Percentiles rank a stretch among this genome's conserved stretches.
phyloP scores from a whole-genome alignment of 768 basidiomycete species.

The Fistulinella prunicolor region DNA sequence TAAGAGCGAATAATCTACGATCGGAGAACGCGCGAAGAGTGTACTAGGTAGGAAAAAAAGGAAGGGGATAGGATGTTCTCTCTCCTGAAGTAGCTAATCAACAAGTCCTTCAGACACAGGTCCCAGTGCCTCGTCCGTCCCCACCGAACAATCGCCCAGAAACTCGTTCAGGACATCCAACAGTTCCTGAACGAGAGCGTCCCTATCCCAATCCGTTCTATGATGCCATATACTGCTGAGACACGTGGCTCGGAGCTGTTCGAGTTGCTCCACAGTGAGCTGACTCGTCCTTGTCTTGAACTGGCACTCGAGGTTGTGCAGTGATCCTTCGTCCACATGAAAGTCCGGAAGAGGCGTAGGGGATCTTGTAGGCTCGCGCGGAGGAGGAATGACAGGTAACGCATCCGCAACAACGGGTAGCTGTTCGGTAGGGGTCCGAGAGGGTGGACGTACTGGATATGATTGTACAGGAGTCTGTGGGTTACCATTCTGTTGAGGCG shows the following conservation, averaged over 20 bases:
- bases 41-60: neutral
- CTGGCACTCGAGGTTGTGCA: constrained; percentile 47
- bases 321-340: constrained; percentile 48
- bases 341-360: constrained; percentile 82
- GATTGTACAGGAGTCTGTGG: constrained; percentile 10
- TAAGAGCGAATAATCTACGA: constrained; percentile 26
- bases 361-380: constrained; percentile 48
- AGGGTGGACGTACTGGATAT: neutral
- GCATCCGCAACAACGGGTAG: constrained; percentile 12
- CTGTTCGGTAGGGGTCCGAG: constrained; percentile 8
- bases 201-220: constrained; percentile 81
- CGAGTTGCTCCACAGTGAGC: constrained; percentile 85
- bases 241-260: constrained; percentile 86
- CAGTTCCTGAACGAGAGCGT: constrained; percentile 58
- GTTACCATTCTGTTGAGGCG: constrained; percentile 11
- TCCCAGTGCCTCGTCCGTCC: neutral
- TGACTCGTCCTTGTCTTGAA: constrained; percentile 53
- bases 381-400: constrained; percentile 22
- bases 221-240: constrained; percentile 81
- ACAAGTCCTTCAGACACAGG: neutral
- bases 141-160: constrained; percentile 54
- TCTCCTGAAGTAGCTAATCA: neutral
- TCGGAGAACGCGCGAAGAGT: neutral
- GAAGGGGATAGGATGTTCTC: neutral
- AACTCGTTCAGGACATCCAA: constrained; percentile 57